phyloP scores from a whole-genome alignment of 2,329 filamentous ascomycete genomes.

The Trichoderma arundinaceum region DNA sequence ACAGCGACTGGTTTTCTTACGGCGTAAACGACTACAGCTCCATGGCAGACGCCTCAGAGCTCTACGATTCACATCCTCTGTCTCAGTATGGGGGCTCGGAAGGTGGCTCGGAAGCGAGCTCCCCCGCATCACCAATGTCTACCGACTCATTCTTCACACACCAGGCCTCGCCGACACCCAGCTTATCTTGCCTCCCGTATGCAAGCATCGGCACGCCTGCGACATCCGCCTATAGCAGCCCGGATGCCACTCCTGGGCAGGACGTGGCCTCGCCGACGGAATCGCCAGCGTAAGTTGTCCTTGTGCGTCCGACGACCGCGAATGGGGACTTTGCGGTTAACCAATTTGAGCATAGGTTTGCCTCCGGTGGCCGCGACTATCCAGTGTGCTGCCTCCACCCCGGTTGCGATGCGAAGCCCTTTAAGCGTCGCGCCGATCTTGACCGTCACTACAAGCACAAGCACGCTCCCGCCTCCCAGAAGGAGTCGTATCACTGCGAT shows the following conservation, averaged over 20 bases:
- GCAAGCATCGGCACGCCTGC: conserved; percentile 29
- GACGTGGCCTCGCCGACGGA: conserved; percentile 32
- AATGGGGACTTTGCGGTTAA: conserved; percentile 17
- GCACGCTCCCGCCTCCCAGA: conserved; percentile 51
- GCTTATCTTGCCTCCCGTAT: conserved; percentile 34
- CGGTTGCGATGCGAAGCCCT: conserved; percentile 53
- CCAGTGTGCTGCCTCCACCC: conserved; percentile 48
- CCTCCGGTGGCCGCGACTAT: conserved; percentile 40
- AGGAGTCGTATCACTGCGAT: conserved; percentile 57
- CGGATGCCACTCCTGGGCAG: conserved; percentile 33
- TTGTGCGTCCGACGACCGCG: not conserved
- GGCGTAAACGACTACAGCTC: conserved; percentile 18
- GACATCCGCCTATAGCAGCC: conserved; percentile 32
- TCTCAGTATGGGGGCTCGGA: conserved; percentile 42
- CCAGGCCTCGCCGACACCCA: conserved; percentile 39
- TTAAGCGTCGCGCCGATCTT: conserved; percentile 60
- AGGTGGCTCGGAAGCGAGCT: conserved; percentile 37
- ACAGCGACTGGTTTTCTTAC: conserved; percentile 17
- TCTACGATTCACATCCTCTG: conserved; percentile 39
- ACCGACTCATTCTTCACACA: conserved; percentile 35
- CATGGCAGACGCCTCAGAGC: conserved; percentile 31
- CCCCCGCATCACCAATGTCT: conserved; percentile 24
- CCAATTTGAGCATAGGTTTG: conserved; percentile 25
- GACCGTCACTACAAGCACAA: conserved; percentile 58
- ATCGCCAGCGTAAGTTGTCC: conserved; percentile 26